These are phyloP conservation scores for Hordeum marinum DNA, from an alignment of 176 grass and related monocot genomes.

Conservation along the genomic window DNA sequence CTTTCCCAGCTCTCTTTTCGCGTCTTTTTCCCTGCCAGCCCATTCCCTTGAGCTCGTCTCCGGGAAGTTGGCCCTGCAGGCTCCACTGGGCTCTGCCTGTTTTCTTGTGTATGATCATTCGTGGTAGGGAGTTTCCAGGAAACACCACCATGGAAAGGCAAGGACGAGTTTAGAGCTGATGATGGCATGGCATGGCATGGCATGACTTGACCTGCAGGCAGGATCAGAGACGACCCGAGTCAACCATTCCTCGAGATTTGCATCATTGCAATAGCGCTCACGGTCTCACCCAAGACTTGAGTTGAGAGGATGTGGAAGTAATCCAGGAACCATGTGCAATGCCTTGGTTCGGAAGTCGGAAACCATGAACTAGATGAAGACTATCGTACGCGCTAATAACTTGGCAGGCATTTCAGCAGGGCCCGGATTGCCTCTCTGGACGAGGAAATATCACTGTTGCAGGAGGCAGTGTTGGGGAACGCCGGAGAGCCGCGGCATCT, in stretches of 20 bases:
- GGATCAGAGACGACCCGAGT: background rate
- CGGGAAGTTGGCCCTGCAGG: background rate
- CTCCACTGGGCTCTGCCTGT: background rate
- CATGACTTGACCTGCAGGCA: background rate
- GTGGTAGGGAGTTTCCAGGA: background rate
- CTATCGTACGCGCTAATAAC: too few species aligned
- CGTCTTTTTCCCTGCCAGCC: background rate
- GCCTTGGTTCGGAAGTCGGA: too few species aligned
- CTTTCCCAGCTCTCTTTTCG: background rate
- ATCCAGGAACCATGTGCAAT: too few species aligned
- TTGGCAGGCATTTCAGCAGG: too few species aligned
- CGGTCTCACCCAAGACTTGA: too few species aligned
- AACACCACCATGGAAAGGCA: background rate
- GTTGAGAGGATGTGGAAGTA: too few species aligned
- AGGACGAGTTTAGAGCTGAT: background rate
- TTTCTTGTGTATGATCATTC: background rate
- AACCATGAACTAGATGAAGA: too few species aligned
- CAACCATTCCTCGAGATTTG: background rate
- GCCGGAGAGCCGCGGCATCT: too few species aligned
- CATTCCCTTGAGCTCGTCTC: background rate
- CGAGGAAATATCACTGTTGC: too few species aligned
- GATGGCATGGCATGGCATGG: constrained; percentile 11
- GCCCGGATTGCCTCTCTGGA: too few species aligned
- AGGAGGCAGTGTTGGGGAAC: too few species aligned
- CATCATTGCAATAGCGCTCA: too few species aligned